Evolutionary conservation across 2,329 filamentous ascomycete species (phyloP), one percentile per base, ranked within the genome.

Genomic region (Arthroderma sp.): DNA sequence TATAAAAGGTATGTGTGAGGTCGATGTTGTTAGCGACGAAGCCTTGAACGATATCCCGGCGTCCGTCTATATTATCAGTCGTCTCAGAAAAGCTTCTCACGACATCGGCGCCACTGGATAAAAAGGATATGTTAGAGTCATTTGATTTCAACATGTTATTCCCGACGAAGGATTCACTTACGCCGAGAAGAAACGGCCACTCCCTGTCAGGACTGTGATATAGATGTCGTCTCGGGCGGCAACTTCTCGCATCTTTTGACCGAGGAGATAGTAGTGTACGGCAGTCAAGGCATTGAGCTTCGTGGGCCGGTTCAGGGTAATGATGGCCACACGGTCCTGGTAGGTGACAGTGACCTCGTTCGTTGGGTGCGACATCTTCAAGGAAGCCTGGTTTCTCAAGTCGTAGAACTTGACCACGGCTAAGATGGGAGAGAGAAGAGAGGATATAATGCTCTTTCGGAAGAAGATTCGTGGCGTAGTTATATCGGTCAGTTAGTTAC

Each of bases 21-120:
- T 95, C 87, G 58, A 96, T 81, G 77, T 97, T 97, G 78, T 87
- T 86, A 63, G 85, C 78, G 9, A 88, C 86, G 73, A 97, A 95
- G 67, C 70, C 76, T 55, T 80, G 78, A 37, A 94, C 80, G 75
- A 83, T 84, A 63, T 82, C 77, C n/a, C 75, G 74, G 61, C 78
- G 76, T 15, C 66, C 68, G 59, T 74, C 72, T 58, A 77, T 73
- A 56, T 62, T 61, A 13, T 72, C 68, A 3, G 70, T 68, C 17
- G 76, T 72, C n/a, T 41, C 15, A 1, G 73, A 67, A 11, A 77
- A 77, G 43, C 73, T 69, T 60, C 83, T 76, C 56, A 80, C 79
- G 19, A 95, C 85, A 68, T 95, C 87, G 61, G 88, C 89, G 66
- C 89, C 90, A 62, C 87, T 91, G 67, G 56, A 41, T 6, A 23